Base-by-base conservation (phyloP, 805 yeast genomes). In the Myxozyma geophila region DNA sequence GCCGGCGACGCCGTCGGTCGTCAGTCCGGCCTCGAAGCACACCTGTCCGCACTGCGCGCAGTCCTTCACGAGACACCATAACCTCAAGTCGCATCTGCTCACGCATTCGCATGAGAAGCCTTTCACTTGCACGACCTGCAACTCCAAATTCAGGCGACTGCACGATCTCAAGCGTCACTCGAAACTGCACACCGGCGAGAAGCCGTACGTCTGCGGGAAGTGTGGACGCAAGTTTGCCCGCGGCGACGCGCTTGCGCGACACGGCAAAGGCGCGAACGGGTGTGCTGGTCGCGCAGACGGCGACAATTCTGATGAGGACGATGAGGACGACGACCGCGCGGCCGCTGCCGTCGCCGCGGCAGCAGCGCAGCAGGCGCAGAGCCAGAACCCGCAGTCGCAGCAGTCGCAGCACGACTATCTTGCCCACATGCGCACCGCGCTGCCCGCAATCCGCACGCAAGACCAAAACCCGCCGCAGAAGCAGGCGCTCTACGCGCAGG, bases 141-240 rank as follows among this genome's bases (percentile, higher is more conserved):
- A 80, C 58, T 78, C 83, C 53, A 82, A 80, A 67, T 89, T 90
- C 74, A 81, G 95, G 64, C 79, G 96, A 53, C 81, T 85, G 37
- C 92, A 89, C 73, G 96, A 90, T 73, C 78, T 90, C 70, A 88
- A 85, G 71, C 80, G 96, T 58, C 96, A 89, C 71, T 83, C 83
- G 62, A 87, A 87, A 74, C 79, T 87, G 41, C 96, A 89, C 72
- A 83, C 91, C 0, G 93, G 93, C 23, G 90, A 85, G 67, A 86
- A 83, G 72, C 92, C 93, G 1, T 86, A 77, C 72, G 75, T 73
- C 48, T 64, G 67, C 39, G 39, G n/a, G 46, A 62, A 55, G 63
- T 62, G 59, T 46, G 65, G 65, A 8, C 65, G 61, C 58, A 62
- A 57, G 54, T 50, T 57, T 47, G 65, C 93, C 0, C 77, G 96